A percentile compares a stretch with the other conserved stretches of the same genome.
Conservation (phyloP, 2,329 filamentous ascomycete species). For the Sclerotinia sclerotiorum region DNA sequence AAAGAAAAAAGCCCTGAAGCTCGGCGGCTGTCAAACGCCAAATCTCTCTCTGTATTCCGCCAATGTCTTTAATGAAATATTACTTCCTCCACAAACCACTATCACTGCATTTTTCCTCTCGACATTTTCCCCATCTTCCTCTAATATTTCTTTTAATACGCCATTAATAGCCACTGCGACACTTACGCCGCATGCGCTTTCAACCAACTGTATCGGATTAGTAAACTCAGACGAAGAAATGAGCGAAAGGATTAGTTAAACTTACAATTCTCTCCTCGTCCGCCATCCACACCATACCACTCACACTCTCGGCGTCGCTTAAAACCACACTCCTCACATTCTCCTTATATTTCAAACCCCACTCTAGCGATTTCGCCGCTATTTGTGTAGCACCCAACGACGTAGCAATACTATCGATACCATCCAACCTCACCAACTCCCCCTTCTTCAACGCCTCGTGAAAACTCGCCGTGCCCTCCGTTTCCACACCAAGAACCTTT, state of each 20-base stretch:
- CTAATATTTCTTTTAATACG: constrained; percentile 55
- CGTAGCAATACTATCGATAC: constrained; percentile 74
- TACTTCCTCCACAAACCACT: constrained; percentile 78
- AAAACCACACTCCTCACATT: constrained; percentile 63
- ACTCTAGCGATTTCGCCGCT: constrained; percentile 64
- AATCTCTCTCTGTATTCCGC: constrained; percentile 36
- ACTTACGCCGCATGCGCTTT: constrained; percentile 81
- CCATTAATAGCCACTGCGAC: constrained; percentile 68
- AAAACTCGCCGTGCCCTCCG: constrained; percentile 9
- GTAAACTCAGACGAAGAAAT: background rate
- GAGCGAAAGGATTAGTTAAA: background rate
- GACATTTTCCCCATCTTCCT: constrained; percentile 79
- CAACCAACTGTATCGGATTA: constrained; percentile 55
- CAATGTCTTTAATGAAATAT: constrained; percentile 62
- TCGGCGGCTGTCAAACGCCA: background rate
- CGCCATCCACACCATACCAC: constrained; percentile 72
- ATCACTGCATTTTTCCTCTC: constrained; percentile 75
- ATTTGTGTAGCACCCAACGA: constrained; percentile 74
- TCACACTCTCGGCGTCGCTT: constrained; percentile 74
- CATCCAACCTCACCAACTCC: constrained; percentile 61
- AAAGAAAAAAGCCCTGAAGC: no score
- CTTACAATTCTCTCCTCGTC: constrained; percentile 69
- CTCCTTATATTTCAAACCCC: constrained; percentile 49
- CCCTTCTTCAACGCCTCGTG: constrained; percentile 6
- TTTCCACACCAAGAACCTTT: constrained; percentile 1